These are phyloP conservation scores for Malus hybrid DNA, from an alignment of 331 rosid species.

Conservation along the genomic window DNA sequence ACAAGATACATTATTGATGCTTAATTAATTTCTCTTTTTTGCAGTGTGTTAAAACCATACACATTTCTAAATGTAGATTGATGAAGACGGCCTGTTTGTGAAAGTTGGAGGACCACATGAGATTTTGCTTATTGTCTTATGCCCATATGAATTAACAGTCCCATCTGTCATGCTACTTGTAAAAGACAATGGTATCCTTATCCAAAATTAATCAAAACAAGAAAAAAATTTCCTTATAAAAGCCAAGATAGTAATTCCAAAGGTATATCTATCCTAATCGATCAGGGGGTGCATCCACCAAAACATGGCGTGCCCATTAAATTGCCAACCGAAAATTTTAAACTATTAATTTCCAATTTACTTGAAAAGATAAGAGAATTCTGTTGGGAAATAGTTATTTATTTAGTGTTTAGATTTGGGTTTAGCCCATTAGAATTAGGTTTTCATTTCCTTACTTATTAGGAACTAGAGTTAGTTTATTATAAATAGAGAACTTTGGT, in stretches of 20 bases:
- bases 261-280: too few species aligned
- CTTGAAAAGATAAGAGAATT: neutral
- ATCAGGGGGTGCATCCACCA: neutral
- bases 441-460: too few species aligned
- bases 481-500: too few species aligned
- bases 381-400: neutral
- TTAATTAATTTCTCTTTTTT: neutral
- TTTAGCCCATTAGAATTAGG: too few species aligned
- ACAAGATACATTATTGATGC: neutral
- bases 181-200: neutral
- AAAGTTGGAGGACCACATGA: neutral
- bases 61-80: neutral
- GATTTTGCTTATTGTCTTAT: neutral
- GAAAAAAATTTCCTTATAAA: neutral
- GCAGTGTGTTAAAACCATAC: neutral
- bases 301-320: neutral
- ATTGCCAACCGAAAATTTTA: neutral
- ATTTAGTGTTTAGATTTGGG: too few species aligned
- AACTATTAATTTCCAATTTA: neutral
- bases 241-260: too few species aligned
- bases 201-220: neutral
- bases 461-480: too few species aligned
- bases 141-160: neutral
- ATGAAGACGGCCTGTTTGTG: neutral
- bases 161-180: neutral